Conservation (phyloP, 176 grass and related monocot species). For the Lolium perenne region DNA sequence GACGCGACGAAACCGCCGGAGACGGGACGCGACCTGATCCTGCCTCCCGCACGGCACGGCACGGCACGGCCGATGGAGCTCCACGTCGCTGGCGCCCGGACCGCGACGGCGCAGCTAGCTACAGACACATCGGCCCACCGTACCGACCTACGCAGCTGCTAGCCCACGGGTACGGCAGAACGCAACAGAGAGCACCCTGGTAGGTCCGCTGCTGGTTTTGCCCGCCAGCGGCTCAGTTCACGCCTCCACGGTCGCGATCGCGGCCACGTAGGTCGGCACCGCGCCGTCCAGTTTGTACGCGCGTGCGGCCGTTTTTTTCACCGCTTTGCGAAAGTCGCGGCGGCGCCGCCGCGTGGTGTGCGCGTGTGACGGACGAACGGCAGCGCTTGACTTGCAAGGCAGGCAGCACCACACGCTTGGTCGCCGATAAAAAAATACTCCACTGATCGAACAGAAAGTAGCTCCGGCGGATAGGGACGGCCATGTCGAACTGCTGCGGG, state of each 20-base stretch:
- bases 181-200: not conserved
- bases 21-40: no score
- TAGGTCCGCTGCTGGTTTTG: not conserved
- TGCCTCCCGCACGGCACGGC: not conserved
- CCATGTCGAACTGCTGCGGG: not conserved
- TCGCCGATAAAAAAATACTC: no score
- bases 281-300: not conserved
- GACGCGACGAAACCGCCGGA: not conserved
- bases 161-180: not conserved
- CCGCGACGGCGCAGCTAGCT: slow-evolving; percentile 1
- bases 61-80: not conserved
- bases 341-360: not conserved
- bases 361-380: not conserved
- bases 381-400: not conserved
- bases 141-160: not conserved
- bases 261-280: not conserved
- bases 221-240: no score
- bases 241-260: not conserved
- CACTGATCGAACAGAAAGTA: not conserved
- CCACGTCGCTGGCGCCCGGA: not conserved
- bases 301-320: not conserved
- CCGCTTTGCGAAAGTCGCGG: not conserved
- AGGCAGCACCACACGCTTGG: no score
- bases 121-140: not conserved
- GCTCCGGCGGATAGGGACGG: not conserved